These are phyloP conservation scores for Zangia roseola DNA, from an alignment of 768 basidiomycete species.

Conservation along the genomic window DNA sequence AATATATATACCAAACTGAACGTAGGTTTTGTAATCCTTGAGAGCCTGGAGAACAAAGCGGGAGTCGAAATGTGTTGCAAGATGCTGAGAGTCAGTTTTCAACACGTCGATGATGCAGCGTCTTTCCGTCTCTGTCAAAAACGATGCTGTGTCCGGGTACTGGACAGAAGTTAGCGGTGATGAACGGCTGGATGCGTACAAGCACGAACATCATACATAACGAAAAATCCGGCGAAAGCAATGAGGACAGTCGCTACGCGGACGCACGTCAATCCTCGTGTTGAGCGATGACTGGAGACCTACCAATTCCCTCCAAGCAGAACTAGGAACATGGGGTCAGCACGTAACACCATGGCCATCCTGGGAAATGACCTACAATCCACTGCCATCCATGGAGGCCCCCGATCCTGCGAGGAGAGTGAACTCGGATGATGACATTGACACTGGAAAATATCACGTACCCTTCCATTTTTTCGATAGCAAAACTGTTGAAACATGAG, in stretches of 20 bases:
- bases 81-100: conserved; percentile 40
- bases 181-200: background rate
- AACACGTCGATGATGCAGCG: conserved; percentile 38
- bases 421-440: background rate
- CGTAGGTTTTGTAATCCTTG: conserved; percentile 39
- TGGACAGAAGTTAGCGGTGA: conserved; percentile 10
- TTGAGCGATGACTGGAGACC: background rate
- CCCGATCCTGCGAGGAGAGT: conserved; percentile 2
- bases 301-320: conserved; percentile 21
- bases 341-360: background rate
- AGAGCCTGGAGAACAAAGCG: conserved; percentile 47
- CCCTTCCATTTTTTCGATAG: conserved; percentile 27
- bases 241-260: conserved; percentile 14
- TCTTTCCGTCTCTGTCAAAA: conserved; percentile 43
- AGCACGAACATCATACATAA: conserved; percentile 46
- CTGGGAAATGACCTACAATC: conserved; percentile 19
- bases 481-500: conserved; percentile 25
- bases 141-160: conserved; percentile 56
- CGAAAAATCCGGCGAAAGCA: conserved; percentile 36
- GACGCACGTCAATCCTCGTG: background rate
- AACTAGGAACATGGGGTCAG: conserved; percentile 15
- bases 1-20: conserved; percentile 35
- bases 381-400: conserved; percentile 28
- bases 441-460: conserved; percentile 21
- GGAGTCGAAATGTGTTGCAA: conserved; percentile 40